Evolutionary conservation across 768 basidiomycete genomes (phyloP), one percentile per base, ranked within the genome.

Genomic region (Rhodotorula graminis): DNA sequence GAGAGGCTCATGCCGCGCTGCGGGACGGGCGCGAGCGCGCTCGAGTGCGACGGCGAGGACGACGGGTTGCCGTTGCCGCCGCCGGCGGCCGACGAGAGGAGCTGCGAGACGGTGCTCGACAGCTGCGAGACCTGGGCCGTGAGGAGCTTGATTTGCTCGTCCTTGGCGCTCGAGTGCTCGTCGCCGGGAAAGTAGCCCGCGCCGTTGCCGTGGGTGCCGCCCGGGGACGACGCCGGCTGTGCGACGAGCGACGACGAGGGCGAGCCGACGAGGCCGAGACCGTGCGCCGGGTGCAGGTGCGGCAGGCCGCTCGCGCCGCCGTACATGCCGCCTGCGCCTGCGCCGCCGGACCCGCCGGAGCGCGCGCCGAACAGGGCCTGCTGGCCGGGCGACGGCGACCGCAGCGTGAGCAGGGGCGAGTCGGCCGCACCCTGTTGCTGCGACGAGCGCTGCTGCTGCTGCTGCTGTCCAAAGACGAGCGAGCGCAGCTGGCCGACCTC

Each of bases 61-160:
- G 44, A 46, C 14, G 67, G 59, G 18, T 49, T 16, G 31, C 31
- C 64, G 29, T 33, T 47, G 29, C 15, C 40, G 29, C 27, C 44
- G 10, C 42, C 29, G 44, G 67, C 44, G 23, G 40, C 42, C 29
- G 52, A 50, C 42, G 89, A 89, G 16, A 93, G 85, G 37, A 93
- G 84, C 80, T 92, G 91, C 33, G 91, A 89, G 64, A 93, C 91
- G 15, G 92, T 92, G 5, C 89, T 87, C 27, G 90, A 90, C 77
- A 93, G 82, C 18, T 88, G 88, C 79, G 87, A 89, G 66, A 93
- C 83, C 53, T 90, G 87, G 77, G 90, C 89, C 18, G 80, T 92
- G 89, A 37, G 84, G 79, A 53, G 87, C 86, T 82, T 23, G 89
- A 92, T 58, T 85, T 85, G 61, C 58, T 81, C 78, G 56, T 80